A percentile compares a stretch with the other conserved stretches of the same genome.
These are phyloP conservation scores for Paecilomyces niveus DNA, from an alignment of 2,329 filamentous ascomycete genomes.

Conservation along the genomic window DNA sequence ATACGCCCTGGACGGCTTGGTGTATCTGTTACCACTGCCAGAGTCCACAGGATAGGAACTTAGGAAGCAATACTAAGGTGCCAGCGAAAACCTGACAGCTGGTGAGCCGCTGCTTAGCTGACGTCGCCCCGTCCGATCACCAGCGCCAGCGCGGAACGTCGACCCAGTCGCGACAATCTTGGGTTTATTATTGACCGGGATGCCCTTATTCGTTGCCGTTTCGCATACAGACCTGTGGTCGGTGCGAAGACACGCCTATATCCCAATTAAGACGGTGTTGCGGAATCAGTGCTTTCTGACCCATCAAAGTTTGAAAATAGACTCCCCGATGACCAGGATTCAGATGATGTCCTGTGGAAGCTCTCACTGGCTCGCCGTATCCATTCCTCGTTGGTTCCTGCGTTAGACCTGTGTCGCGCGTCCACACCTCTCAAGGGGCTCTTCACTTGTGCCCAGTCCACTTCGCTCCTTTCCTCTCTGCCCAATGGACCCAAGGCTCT, in stretches of 20 bases:
- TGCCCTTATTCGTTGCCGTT: background rate
- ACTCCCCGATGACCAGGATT: background rate
- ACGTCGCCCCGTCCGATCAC: background rate
- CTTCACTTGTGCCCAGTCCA: background rate
- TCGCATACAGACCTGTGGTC: background rate
- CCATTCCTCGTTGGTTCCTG: slow-evolving; percentile 24
- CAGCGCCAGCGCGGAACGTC: background rate
- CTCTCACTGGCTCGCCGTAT: background rate
- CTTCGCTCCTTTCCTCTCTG: background rate
- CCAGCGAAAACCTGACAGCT: background rate
- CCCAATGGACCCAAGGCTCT: background rate
- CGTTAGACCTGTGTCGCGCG: slow-evolving; percentile 24
- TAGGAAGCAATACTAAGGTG: background rate
- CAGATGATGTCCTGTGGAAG: background rate
- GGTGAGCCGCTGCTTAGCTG: background rate
- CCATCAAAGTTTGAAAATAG: background rate
- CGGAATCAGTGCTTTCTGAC: background rate
- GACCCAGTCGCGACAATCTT: background rate
- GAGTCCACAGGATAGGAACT: background rate
- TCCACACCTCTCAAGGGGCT: slow-evolving; percentile 4
- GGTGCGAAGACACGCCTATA: background rate
- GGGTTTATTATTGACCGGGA: background rate
- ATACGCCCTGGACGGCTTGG: background rate
- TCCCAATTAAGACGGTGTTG: background rate
- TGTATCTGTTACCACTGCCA: background rate